Percentiles rank a stretch among this genome's conserved stretches.
These are phyloP conservation scores for Endotrypanum monterogeii DNA, from an alignment of 208 protist species.

Conservation along the genomic window DNA sequence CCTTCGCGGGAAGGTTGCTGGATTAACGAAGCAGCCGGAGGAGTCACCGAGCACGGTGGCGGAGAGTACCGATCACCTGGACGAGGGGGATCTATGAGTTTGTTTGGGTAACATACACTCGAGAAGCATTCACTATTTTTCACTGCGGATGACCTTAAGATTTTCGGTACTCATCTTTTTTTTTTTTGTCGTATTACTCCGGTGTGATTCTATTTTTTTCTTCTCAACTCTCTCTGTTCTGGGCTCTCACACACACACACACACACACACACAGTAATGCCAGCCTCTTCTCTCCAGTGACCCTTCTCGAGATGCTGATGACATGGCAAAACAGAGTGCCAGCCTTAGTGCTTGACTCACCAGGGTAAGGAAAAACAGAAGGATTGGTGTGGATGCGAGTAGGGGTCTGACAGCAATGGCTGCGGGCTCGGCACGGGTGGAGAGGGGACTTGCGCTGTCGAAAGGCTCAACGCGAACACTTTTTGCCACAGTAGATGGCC, in stretches of 20 bases:
- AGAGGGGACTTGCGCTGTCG: not conserved
- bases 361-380: not conserved
- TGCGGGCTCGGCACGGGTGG: not conserved
- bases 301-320: not conserved
- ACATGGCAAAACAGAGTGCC: not conserved
- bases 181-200: constrained; percentile 5
- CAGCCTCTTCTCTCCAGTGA: not conserved
- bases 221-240: not conserved
- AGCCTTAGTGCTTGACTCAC: not conserved
- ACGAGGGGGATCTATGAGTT: constrained; percentile 3
- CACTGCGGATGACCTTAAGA: not conserved
- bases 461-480: not conserved
- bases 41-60: constrained; percentile 1
- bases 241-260: not conserved
- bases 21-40: constrained; percentile 16
- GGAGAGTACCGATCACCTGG: not conserved
- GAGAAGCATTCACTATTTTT: not conserved
- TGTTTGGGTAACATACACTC: not conserved
- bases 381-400: too few relatives aligned
- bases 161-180: not conserved
- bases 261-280: not conserved
- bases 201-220: not conserved
- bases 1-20: constrained; percentile 48
- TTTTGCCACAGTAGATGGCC: not conserved
- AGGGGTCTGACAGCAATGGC: not conserved